These are phyloP conservation scores for Porcisia deanei DNA, from an alignment of 208 protist species.

Conservation along the genomic window DNA sequence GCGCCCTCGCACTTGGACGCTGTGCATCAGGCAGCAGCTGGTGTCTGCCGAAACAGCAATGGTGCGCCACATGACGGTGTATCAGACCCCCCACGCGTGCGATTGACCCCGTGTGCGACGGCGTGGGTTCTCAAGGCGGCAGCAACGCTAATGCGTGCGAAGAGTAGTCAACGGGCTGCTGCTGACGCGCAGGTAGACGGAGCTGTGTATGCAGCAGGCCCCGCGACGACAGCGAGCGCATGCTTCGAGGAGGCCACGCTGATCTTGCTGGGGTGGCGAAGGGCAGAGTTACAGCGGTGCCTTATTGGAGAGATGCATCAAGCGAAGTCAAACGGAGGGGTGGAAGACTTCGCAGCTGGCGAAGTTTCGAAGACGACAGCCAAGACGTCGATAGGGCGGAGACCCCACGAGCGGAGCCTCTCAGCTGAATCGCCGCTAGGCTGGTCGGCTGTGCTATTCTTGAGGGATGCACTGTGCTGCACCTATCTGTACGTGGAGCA, in stretches of 20 bases:
- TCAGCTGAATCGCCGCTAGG: neutral
- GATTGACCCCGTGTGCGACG: constrained; percentile 18
- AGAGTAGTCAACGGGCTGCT: neutral
- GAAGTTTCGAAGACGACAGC: neutral
- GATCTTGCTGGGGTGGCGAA: constrained; percentile 23
- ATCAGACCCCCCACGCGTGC: constrained; percentile 1
- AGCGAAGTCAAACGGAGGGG: neutral
- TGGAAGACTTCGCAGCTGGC: neutral
- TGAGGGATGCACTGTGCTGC: constrained; percentile 25
- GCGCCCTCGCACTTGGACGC: neutral
- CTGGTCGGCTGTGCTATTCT: constrained; percentile 36
- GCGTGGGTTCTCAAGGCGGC: constrained; percentile 21
- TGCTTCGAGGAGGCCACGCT: constrained; percentile 14
- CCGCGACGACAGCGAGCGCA: constrained; percentile 3
- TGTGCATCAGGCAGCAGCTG: neutral
- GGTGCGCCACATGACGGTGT: neutral
- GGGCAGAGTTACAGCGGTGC: constrained; percentile 17
- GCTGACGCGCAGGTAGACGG: neutral
- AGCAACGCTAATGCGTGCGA: constrained; percentile 1
- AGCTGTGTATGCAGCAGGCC: neutral
- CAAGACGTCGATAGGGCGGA: neutral
- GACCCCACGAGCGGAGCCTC: neutral
- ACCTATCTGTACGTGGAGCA: neutral
- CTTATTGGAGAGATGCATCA: neutral
- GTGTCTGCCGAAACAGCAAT: neutral